Conservation (phyloP, 176 grass and related monocot genomes). For the Alopecurus myosuroides region DNA sequence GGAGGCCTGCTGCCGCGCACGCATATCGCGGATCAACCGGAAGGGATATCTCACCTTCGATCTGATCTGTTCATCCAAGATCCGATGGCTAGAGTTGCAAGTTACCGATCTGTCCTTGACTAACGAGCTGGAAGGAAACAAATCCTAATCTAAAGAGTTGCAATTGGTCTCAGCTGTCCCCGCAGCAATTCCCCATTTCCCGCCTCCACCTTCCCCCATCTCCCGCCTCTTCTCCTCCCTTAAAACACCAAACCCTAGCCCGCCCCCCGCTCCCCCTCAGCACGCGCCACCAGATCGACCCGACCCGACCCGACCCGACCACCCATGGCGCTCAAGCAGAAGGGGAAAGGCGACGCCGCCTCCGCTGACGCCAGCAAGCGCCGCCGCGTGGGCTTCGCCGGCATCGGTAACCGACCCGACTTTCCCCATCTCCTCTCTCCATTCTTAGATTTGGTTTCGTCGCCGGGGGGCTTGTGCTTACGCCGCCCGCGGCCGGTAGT, state of each 20-base stretch:
- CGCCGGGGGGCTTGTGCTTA: background rate
- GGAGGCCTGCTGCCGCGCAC: too few relatives aligned
- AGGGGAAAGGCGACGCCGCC: conserved; percentile 23
- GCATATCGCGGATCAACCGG: too few relatives aligned
- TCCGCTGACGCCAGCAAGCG: conserved; percentile 66
- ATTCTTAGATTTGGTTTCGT: background rate
- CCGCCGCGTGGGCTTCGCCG: conserved; percentile 75
- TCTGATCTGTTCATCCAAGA: background rate
- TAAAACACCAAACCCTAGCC: conserved; percentile 47
- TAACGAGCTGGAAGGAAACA: background rate
- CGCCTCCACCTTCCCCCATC: background rate
- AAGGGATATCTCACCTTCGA: background rate
- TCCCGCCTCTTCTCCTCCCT: conserved; percentile 9
- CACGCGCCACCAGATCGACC: conserved; percentile 2
- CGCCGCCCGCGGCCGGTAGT: background rate
- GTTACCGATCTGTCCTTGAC: too few relatives aligned
- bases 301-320: background rate
- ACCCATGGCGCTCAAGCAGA: conserved; percentile 91
- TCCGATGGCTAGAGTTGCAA: background rate
- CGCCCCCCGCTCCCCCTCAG: background rate
- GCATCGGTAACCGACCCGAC: conserved; percentile 36
- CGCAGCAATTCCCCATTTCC: conserved; percentile 41
- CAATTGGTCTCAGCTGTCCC: background rate
- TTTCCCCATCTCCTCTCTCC: background rate
- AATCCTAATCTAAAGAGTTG: background rate